Evolutionary conservation across 768 basidiomycete species (phyloP).

Genomic region (Hericium erinaceus): DNA sequence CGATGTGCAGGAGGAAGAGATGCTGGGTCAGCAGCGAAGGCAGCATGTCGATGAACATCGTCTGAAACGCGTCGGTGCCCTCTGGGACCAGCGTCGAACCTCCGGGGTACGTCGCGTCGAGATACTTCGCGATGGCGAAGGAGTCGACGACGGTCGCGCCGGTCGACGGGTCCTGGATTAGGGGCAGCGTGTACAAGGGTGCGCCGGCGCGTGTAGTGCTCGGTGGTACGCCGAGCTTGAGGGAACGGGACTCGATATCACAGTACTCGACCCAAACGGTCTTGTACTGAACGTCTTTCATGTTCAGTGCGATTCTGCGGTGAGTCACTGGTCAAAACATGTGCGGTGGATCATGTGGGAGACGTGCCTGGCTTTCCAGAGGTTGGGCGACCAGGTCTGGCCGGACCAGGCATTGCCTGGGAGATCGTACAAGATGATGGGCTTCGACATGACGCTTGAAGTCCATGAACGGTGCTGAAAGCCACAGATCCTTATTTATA

Average conservation of each 20-base stretch:
- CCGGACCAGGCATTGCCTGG: slow-evolving; percentile 16
- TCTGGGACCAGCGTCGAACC: not conserved
- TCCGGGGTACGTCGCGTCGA: slow-evolving; percentile 38
- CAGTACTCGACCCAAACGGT: slow-evolving; percentile 40
- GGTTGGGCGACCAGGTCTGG: slow-evolving; percentile 27
- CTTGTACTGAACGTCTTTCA: slow-evolving; percentile 29
- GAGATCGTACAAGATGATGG: slow-evolving; percentile 33
- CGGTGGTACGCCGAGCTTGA: slow-evolving; percentile 25
- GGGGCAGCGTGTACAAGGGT: slow-evolving; percentile 36
- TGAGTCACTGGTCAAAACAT: not conserved
- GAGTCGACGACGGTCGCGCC: slow-evolving; percentile 33
- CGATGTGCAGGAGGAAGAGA: not conserved
- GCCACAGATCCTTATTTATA: too few species aligned
- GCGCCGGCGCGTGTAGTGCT: slow-evolving; percentile 23
- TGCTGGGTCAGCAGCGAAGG: not conserved
- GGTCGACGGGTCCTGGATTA: slow-evolving; percentile 39
- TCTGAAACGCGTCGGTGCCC: not conserved
- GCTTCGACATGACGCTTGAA: not conserved
- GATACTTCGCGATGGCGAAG: slow-evolving; percentile 36
- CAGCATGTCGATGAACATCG: not conserved
- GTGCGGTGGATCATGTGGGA: not conserved
- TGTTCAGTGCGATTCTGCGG: slow-evolving; percentile 24
- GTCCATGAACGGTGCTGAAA: too few species aligned
- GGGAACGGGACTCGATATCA: slow-evolving; percentile 29
- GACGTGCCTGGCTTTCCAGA: slow-evolving; percentile 22